Evolutionary conservation across 805 yeast species (phyloP).

Genomic region (Kodamaea nitidulidarum): DNA sequence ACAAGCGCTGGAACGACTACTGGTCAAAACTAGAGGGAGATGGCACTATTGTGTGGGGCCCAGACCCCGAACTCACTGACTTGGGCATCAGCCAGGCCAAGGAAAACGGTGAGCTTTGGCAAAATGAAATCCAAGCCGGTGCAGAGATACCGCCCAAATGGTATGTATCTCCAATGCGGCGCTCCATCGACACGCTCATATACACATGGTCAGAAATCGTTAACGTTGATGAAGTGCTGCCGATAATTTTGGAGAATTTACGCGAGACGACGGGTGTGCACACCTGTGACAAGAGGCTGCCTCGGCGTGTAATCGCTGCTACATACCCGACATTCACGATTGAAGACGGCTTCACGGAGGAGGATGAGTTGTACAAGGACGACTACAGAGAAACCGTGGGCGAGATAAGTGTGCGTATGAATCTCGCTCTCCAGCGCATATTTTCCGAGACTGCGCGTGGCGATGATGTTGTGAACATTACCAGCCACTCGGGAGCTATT

Average conservation of each 20-base stretch:
- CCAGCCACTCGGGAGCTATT: constrained; percentile 51
- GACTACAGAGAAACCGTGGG: constrained; percentile 39
- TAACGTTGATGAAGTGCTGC: constrained; percentile 19
- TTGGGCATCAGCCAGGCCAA: constrained; percentile 44
- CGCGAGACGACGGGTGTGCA: constrained; percentile 50
- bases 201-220: constrained; percentile 42
- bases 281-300: constrained; percentile 45
- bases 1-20: constrained; percentile 41
- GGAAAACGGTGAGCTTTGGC: constrained; percentile 41
- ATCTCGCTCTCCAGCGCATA: constrained; percentile 34
- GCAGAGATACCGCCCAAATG: constrained; percentile 36
- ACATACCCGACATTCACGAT: constrained; percentile 40
- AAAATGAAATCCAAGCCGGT: constrained; percentile 28
- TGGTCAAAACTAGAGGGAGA: constrained; percentile 45
- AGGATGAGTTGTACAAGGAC: constrained; percentile 40
- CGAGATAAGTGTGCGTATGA: constrained; percentile 36
- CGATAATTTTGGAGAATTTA: constrained; percentile 42
- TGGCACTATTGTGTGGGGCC: constrained; percentile 47
- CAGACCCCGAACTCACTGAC: constrained; percentile 48
- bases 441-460: constrained; percentile 17
- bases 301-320: constrained; percentile 32
- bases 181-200: constrained; percentile 47
- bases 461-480: constrained; percentile 36
- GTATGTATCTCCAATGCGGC: constrained; percentile 49
- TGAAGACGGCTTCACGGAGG: constrained; percentile 44